Conservation (phyloP, 441 rosid genomes). For the Syzygium syzygioides region DNA sequence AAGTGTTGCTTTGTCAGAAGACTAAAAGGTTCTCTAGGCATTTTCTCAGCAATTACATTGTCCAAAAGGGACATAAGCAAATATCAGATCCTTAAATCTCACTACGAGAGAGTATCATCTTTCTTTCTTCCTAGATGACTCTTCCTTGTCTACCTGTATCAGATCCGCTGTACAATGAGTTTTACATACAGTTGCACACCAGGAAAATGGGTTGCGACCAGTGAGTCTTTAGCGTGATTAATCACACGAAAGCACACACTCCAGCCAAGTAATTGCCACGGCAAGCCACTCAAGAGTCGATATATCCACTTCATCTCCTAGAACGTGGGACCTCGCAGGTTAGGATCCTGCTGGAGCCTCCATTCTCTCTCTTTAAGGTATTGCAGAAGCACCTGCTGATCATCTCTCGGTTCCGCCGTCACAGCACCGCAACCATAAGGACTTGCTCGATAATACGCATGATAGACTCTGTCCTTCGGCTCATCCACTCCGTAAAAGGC, state of each 20-base stretch:
- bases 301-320: conserved; percentile 34
- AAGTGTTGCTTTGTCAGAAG: not conserved
- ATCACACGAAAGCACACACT: not conserved
- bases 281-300: not conserved
- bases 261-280: not conserved
- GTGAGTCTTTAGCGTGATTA: not conserved
- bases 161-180: not conserved
- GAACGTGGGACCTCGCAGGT: conserved; percentile 43
- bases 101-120: not conserved
- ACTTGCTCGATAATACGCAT: conserved; percentile 38
- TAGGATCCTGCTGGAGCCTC: conserved; percentile 54
- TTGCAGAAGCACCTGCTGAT: conserved; percentile 63
- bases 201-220: not conserved
- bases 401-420: conserved; percentile 23
- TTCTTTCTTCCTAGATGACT: not conserved
- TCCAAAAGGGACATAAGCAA: not conserved
- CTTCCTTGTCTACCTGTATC: not conserved
- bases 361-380: conserved; percentile 79
- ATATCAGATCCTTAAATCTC: not conserved
- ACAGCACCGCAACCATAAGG: conserved; percentile 36
- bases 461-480: conserved; percentile 33
- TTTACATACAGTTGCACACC: not conserved
- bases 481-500: conserved; percentile 27
- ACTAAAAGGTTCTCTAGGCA: not conserved
- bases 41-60: not conserved